Percentiles rank a stretch among this genome's conserved stretches.
phyloP scores from a whole-genome alignment of 2,329 filamentous ascomycete genomes.

The Cordyceps pruinosa region DNA sequence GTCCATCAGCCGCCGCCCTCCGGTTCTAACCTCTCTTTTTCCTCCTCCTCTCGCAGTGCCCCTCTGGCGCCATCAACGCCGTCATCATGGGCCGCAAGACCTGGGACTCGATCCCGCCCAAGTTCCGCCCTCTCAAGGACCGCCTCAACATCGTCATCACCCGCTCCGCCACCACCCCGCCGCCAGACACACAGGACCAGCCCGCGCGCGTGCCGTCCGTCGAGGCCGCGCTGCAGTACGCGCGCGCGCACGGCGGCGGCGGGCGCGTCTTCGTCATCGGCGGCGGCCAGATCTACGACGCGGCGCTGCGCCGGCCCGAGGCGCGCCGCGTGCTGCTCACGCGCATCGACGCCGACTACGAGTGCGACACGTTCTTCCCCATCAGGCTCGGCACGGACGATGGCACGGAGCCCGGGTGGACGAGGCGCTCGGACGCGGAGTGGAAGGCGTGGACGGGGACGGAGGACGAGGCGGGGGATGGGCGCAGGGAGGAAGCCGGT shows the following conservation, averaged over 20 bases:
- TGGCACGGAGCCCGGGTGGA: constrained; percentile 43
- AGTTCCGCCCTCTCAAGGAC: constrained; percentile 71
- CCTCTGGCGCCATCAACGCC: constrained; percentile 49
- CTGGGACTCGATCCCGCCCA: constrained; percentile 79
- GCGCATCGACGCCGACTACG: constrained; percentile 59
- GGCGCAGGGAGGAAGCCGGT: constrained; percentile 54
- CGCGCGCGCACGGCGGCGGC: constrained; percentile 34
- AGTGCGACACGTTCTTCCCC: constrained; percentile 70
- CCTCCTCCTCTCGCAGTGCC: constrained; percentile 18
- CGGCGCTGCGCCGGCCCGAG: constrained; percentile 54
- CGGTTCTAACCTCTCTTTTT: too few species aligned
- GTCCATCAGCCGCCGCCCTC: background rate
- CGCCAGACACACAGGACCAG: constrained; percentile 22
- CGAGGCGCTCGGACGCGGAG: constrained; percentile 40
- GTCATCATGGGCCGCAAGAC: constrained; percentile 98
- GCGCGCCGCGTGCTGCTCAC: constrained; percentile 63
- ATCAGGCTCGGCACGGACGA: constrained; percentile 39
- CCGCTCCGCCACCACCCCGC: constrained; percentile 34
- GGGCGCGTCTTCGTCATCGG: constrained; percentile 79
- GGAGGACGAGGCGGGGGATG: constrained; percentile 55
- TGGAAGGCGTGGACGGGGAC: constrained; percentile 61
- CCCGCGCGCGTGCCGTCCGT: constrained; percentile 54
- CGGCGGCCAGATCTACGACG: constrained; percentile 75
- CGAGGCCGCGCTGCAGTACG: constrained; percentile 46
- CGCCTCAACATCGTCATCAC: constrained; percentile 79